A percentile compares a stretch with the other conserved stretches of the same genome.
These are phyloP conservation scores for Excoecaria cochinchinensis DNA, from an alignment of 345 rosid genomes.

Conservation along the genomic window DNA sequence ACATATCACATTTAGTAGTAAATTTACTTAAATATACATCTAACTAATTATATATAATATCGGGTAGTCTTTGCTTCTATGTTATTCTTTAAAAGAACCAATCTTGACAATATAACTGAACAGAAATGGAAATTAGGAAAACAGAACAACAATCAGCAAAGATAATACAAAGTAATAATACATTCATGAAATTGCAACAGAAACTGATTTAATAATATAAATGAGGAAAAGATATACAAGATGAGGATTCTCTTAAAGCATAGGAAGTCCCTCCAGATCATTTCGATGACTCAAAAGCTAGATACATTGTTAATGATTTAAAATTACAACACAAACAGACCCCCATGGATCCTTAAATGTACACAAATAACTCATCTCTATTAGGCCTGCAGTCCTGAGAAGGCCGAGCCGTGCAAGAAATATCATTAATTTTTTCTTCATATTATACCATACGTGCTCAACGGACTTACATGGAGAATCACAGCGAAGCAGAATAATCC, in stretches of 20 bases:
- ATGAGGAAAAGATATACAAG: constrained; percentile 23
- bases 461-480: constrained; percentile 17
- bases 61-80: too few relatives aligned
- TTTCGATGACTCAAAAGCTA: constrained; percentile 29
- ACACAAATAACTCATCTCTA: constrained; percentile 40
- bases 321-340: constrained; percentile 33
- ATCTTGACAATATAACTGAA: not conserved
- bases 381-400: constrained; percentile 25
- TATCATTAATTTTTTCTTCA: constrained; percentile 14
- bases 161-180: too few relatives aligned
- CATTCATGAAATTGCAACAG: constrained; percentile 5
- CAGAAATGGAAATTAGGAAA: too few relatives aligned
- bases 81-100: not conserved
- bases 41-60: too few relatives aligned
- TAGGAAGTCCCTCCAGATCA: constrained; percentile 10
- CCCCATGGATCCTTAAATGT: constrained; percentile 37
- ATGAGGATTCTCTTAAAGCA: constrained; percentile 2
- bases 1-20: too few relatives aligned
- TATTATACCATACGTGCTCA: constrained; percentile 30
- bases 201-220: constrained; percentile 16
- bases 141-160: too few relatives aligned
- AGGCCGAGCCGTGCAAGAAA: constrained; percentile 19
- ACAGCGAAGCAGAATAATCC: constrained; percentile 10
- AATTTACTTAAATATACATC: too few relatives aligned
- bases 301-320: constrained; percentile 23